Evolutionary conservation across 1,284 basidiomycete genomes (phyloP).

Genomic region (Austroboletus niveus): DNA sequence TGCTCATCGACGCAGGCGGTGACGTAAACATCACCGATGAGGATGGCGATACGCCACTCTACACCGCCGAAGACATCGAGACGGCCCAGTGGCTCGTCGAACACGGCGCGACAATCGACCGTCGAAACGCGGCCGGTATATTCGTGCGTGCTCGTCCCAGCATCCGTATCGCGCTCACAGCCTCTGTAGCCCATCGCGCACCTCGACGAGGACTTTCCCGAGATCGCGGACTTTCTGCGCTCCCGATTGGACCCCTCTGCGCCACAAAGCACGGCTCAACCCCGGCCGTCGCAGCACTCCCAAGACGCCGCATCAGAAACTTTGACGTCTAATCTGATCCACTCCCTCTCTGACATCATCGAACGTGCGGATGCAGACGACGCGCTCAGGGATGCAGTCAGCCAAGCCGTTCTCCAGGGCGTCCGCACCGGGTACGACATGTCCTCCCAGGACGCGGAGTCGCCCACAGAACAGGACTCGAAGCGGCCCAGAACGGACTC

Average conservation of each 20-base stretch:
- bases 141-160: conserved; percentile 54
- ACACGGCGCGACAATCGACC: conserved; percentile 70
- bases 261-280: conserved; percentile 13
- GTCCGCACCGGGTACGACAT: conserved; percentile 58
- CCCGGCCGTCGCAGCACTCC: conserved; percentile 61
- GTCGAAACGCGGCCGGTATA: conserved; percentile 68
- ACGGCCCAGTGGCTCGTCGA: conserved; percentile 79
- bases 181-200: conserved; percentile 65
- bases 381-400: conserved; percentile 57
- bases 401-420: conserved; percentile 59
- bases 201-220: conserved; percentile 78
- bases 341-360: conserved; percentile 66
- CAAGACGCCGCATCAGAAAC: conserved; percentile 68
- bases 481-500: conserved; percentile 31
- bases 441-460: conserved; percentile 27
- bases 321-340: conserved; percentile 69
- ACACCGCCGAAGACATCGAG: conserved; percentile 81
- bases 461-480: conserved; percentile 6
- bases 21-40: conserved; percentile 84
- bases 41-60: conserved; percentile 90
- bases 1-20: conserved; percentile 53
- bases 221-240: conserved; percentile 69
- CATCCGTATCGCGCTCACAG: conserved; percentile 1
- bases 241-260: conserved; percentile 37
- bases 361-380: conserved; percentile 60